phyloP scores from a whole-genome alignment of 257 asterid species.

The Solanum corneliomulleri region DNA sequence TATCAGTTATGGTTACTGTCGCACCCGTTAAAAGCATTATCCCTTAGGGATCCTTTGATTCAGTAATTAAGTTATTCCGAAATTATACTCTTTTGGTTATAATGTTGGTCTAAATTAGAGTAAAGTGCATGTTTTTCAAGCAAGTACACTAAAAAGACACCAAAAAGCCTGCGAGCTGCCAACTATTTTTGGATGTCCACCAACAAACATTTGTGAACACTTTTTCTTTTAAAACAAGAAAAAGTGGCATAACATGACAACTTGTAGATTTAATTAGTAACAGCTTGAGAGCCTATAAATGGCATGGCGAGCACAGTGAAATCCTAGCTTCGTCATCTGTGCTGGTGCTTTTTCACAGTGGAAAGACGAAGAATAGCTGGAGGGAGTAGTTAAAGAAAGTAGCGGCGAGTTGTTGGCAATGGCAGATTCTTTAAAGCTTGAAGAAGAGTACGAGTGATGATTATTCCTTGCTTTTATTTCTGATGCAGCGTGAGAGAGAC shows the following conservation, averaged over 20 bases:
- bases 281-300: too few species aligned
- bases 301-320: too few species aligned
- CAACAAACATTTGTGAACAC: too few species aligned
- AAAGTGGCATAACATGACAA: too few species aligned
- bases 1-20: neutral
- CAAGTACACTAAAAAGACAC: neutral
- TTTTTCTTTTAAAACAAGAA: too few species aligned
- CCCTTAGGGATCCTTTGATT: neutral
- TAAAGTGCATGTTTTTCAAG: neutral
- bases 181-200: neutral
- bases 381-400: neutral
- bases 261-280: too few species aligned
- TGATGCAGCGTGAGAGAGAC: neutral
- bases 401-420: neutral
- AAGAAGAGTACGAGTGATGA: neutral
- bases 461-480: neutral
- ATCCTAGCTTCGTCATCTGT: too few species aligned
- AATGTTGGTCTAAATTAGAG: neutral
- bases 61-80: neutral
- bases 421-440: neutral
- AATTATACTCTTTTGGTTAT: neutral
- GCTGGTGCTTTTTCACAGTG: neutral
- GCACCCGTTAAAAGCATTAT: neutral
- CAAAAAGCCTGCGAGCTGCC: neutral
- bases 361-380: neutral